Evolutionary conservation across 768 basidiomycete species (phyloP).

Genomic region (Dioszegia hungarica): DNA sequence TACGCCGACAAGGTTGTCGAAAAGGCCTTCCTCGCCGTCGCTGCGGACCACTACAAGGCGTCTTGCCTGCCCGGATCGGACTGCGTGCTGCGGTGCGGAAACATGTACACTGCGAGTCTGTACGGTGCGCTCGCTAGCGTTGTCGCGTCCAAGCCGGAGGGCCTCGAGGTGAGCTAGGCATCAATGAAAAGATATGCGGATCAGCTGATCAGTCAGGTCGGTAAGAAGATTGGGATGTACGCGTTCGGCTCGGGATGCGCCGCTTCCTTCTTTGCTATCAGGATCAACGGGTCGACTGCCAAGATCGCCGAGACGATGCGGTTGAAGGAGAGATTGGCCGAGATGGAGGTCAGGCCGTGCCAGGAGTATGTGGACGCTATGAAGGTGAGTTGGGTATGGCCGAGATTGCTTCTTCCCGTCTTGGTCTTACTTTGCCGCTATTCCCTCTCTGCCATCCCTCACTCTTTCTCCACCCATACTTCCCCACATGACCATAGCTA

Average conservation of each 20-base stretch:
- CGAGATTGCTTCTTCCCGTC: too few species aligned
- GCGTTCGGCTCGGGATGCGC: conserved; percentile 96
- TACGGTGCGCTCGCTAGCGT: conserved; percentile 91
- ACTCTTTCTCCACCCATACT: neutral
- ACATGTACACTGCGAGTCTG: conserved; percentile 97
- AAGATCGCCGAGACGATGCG: conserved; percentile 78
- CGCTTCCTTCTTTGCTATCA: conserved; percentile 84
- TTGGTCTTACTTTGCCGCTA: too few species aligned
- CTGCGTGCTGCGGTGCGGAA: conserved; percentile 84
- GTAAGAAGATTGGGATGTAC: conserved; percentile 87
- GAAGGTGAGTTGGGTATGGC: conserved; percentile 52
- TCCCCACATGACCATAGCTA: conserved; percentile 8
- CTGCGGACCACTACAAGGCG: conserved; percentile 67
- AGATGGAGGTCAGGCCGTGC: conserved; percentile 86
- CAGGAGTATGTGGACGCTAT: conserved; percentile 84
- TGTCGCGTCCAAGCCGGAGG: conserved; percentile 67
- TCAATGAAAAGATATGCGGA: too few species aligned
- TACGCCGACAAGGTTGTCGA: conserved; percentile 92
- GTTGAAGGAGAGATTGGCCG: conserved; percentile 67
- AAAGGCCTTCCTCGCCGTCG: conserved; percentile 81
- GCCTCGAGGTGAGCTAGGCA: conserved; percentile 52
- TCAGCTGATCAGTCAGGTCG: conserved; percentile 46
- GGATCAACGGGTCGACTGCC: conserved; percentile 79
- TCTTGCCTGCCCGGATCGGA: conserved; percentile 78
- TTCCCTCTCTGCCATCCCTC: neutral